phyloP scores from a whole-genome alignment of 2,329 filamentous ascomycete genomes.

The Aspergillus sp. region DNA sequence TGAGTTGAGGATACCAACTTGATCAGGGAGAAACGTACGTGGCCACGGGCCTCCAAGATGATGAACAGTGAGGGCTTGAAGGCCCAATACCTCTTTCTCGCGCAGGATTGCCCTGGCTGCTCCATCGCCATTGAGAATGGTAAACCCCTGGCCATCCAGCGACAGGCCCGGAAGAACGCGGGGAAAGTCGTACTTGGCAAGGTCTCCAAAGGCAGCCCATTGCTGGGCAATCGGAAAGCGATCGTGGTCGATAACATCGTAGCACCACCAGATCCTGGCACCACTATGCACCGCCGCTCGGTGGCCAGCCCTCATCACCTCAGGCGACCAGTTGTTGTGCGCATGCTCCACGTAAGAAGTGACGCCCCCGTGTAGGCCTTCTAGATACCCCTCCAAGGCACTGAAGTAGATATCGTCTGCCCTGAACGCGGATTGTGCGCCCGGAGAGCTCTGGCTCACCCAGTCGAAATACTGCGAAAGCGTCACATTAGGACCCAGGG shows the following conservation, averaged over 20 bases:
- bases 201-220: not conserved
- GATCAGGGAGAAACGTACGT: not conserved
- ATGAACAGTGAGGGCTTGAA: not conserved
- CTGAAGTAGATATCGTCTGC: conserved; percentile 50
- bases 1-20: not conserved
- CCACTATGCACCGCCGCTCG: conserved; percentile 51
- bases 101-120: not conserved
- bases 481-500: conserved; percentile 52
- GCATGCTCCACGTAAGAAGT: conserved; percentile 56
- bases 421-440: conserved; percentile 32
- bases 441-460: not conserved
- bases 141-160: not conserved
- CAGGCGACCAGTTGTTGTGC: conserved; percentile 42
- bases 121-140: not conserved
- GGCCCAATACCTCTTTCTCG: not conserved
- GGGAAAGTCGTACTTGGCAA: not conserved
- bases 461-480: conserved; percentile 48
- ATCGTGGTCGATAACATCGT: conserved; percentile 24
- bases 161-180: not conserved
- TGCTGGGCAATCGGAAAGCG: not conserved
- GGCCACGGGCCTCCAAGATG: conserved; percentile 1
- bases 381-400: conserved; percentile 50
- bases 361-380: conserved; percentile 54
- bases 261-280: conserved; percentile 50
- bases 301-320: conserved; percentile 45